phyloP scores from a whole-genome alignment of 495 filamentous ascomycete genomes.

The Cudoniella acicularis region DNA sequence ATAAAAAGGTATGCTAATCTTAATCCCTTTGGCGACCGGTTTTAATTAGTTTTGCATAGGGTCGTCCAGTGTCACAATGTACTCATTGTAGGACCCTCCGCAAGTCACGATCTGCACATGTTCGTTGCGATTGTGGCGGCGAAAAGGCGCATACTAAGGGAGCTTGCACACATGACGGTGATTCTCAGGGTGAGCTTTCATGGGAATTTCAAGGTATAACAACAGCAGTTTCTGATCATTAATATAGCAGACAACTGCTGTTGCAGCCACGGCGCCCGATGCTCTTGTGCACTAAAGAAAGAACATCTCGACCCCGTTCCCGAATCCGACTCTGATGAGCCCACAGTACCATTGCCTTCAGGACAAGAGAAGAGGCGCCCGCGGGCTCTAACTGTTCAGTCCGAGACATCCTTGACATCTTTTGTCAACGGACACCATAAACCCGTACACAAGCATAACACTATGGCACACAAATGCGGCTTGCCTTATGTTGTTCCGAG shows the following conservation, averaged over 20 bases:
- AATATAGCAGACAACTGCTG: constrained; percentile 69
- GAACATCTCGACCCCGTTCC: constrained; percentile 77
- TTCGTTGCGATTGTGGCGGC: constrained; percentile 96
- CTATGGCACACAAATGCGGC: constrained; percentile 77
- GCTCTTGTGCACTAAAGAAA: constrained; percentile 90
- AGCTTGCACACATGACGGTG: constrained; percentile 59
- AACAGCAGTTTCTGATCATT: constrained; percentile 46
- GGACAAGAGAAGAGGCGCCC: constrained; percentile 55
- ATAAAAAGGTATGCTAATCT: constrained; percentile 62
- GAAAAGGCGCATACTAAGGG: constrained; percentile 70
- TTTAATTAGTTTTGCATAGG: constrained; percentile 30
- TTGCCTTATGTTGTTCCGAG: constrained; percentile 77
- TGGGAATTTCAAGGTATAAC: constrained; percentile 30
- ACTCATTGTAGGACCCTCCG: constrained; percentile 93
- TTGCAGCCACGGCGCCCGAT: constrained; percentile 88
- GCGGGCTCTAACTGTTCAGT: constrained; percentile 74
- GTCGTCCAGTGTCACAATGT: constrained; percentile 97
- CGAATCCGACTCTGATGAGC: constrained; percentile 54
- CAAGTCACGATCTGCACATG: constrained; percentile 93
- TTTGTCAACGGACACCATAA: constrained; percentile 95
- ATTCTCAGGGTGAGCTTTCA: constrained; percentile 57
- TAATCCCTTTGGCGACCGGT: constrained; percentile 2
- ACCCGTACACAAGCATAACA: constrained; percentile 84
- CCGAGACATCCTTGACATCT: constrained; percentile 78
- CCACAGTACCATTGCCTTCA: constrained; percentile 38